Base-by-base conservation (phyloP, 1,284 basidiomycete species). In the Cystobasidium pallidum region DNA sequence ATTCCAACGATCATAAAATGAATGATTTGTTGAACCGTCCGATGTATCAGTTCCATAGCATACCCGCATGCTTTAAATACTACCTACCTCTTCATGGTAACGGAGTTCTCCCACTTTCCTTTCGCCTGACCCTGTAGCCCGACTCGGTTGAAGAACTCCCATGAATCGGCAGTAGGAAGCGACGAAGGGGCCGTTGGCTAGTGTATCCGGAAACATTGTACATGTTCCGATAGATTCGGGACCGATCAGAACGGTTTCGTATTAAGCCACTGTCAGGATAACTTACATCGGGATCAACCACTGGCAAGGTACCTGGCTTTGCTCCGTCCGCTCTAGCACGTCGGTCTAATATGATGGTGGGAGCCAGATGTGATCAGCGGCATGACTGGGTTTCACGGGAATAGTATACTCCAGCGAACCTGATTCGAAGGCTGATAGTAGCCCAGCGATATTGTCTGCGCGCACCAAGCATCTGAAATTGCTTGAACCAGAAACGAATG, bases 91-190 rank as follows among this genome's bases (percentile, higher is more conserved):
- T 30, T 34, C 55, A 58, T 58, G 8, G 55, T 58, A 21, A 58
- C 24, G 6, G 55, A 58, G 21, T 58, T 58, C 55, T 36, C 55
- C 55, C 55, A 58, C 26, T 58, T 58, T 11, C 55, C 55, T 19
- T 58, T 30, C 8, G 55, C 55, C 8, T 34, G 30, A 36, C 55
- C 55, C 21, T 58, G 32, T 13, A 36, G 30, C 3, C 55, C 55
- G 10, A 58, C 55, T 41, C 55, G 17, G 21, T 58, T 58, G 55
- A 58, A 58, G 30, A 58, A 58, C 30, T 58, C 55, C 55, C 55
- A 58, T 8, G 55, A 58, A 19, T 58, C 55, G 19, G 55, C 55
- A 34, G 55, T 58, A 19, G 55, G 55, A 34, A 58, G 55, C 21
- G 55, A 58, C 2, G 55, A 58, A 58, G 55, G 21, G 19, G 55